A percentile compares a stretch with the other conserved stretches of the same genome.
These are phyloP conservation scores for Parascedosporium putredinis DNA, from an alignment of 2,329 filamentous ascomycete species.

Conservation along the genomic window DNA sequence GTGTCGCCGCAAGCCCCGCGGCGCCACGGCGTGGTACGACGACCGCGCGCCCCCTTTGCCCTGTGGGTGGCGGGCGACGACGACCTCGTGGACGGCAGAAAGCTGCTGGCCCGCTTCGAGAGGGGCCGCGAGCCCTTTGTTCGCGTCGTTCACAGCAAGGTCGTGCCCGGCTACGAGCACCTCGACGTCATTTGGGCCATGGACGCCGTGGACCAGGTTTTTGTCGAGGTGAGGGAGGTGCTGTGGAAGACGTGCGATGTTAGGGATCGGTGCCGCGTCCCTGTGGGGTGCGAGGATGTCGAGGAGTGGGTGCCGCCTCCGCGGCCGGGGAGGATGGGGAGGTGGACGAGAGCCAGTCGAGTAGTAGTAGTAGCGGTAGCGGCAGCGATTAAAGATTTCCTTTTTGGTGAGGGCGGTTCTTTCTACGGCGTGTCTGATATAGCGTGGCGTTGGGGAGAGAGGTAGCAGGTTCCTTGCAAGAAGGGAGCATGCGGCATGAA, in stretches of 20 bases:
- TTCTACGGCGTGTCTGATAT: too few species aligned
- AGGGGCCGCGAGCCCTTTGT: conserved; percentile 73
- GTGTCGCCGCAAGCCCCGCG: conserved; percentile 23
- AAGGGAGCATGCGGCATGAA: too few species aligned
- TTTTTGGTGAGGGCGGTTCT: too few species aligned
- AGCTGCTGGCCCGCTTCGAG: conserved; percentile 64
- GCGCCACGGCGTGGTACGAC: conserved; percentile 70
- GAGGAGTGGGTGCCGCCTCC: conserved; percentile 4
- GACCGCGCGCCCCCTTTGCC: conserved; percentile 71
- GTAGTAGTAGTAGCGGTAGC: neutral
- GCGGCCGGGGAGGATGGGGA: neutral
- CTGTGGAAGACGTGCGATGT: conserved; percentile 66
- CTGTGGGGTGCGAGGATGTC: conserved; percentile 50
- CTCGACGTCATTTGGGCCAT: conserved; percentile 93
- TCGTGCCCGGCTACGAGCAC: conserved; percentile 85
- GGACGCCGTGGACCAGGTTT: conserved; percentile 75
- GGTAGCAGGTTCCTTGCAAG: too few species aligned
- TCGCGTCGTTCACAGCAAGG: conserved; percentile 66
- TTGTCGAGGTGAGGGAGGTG: conserved; percentile 67
- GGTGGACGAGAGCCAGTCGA: conserved; percentile 1
- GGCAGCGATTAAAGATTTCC: neutral
- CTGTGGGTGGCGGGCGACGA: conserved; percentile 82
- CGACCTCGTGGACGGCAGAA: conserved; percentile 70
- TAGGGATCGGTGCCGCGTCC: conserved; percentile 48
- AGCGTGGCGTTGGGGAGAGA: too few species aligned